Evolutionary conservation across 768 basidiomycete species (phyloP), one percentile per base, ranked within the genome.

Genomic region (Brasilioporus rufonigricans): DNA sequence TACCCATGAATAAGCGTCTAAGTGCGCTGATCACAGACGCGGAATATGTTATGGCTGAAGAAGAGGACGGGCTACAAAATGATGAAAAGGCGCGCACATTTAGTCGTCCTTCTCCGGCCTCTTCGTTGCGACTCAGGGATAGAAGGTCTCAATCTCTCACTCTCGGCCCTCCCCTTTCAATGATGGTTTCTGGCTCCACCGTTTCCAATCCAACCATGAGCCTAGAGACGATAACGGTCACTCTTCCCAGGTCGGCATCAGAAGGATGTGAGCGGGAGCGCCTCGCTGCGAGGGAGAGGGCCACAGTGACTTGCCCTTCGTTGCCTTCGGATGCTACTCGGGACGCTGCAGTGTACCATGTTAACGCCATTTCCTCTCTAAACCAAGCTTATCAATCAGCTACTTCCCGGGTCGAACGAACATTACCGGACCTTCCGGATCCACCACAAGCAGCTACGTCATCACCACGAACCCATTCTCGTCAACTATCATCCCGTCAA

Each of bases 1-100:
- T 89, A 4, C 85, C 86, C 10, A 72, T 76, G 33, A 81, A 78
- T 67, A 86, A 82, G 68, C 80, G 89, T 26, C 72, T 85, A 38
- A 90, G 88, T 63, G 82, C 85, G 4, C 75, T 89, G 31, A 72
- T 87, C 38, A 80, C 80, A 11, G 88, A 89, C 59, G 78, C 82
- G 4, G 86, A 89, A 56, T 85, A 84, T 65, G 76, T 75, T 33
- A 83, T 82, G 77, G 72, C 82, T 12, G 87, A 89, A 65, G 86
- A 87, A 65, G 78, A 81, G 19, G 75, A 78, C 39, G 75, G 52
- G 18, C 46, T 61, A 45, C 43, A 27, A 26, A 38, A n/a, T 19
- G 55, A 60, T 19, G 63, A 68, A 36, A 65, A 54, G 18, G 51
- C 50, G 10, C 56, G 61, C 36, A 14, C 43, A 12, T 56, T 65